phyloP scores from a whole-genome alignment of 306 rosid species.

The Trifolium pratense region DNA sequence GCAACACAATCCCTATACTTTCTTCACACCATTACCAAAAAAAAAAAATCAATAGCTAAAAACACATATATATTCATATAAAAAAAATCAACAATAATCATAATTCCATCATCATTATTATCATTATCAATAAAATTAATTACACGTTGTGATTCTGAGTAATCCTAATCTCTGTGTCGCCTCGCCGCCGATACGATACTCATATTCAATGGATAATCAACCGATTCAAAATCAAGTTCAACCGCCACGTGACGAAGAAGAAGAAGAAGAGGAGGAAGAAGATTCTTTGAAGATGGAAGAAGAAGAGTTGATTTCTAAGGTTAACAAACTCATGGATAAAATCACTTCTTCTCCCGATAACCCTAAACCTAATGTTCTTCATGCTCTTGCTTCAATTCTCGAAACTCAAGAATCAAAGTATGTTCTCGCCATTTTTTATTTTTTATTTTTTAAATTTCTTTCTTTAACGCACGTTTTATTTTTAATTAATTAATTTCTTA shows the following conservation, averaged over 20 bases:
- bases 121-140: neutral
- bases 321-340: slow-evolving; percentile 82
- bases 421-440: neutral
- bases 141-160: neutral
- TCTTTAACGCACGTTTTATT: too few relatives aligned
- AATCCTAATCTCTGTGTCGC: neutral
- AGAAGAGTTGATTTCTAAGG: slow-evolving; percentile 74
- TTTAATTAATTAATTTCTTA: neutral
- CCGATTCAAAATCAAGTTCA: slow-evolving; percentile 36
- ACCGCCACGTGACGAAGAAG: slow-evolving; percentile 60
- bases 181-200: slow-evolving; percentile 14
- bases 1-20: slow-evolving; percentile 6
- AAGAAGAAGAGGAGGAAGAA: slow-evolving; percentile 64
- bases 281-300: slow-evolving; percentile 64
- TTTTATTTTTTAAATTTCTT: neutral
- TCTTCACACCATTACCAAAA: neutral
- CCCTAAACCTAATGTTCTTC: slow-evolving; percentile 76
- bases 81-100: neutral
- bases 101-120: neutral
- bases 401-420: slow-evolving; percentile 83
- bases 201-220: slow-evolving; percentile 42
- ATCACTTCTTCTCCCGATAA: slow-evolving; percentile 72
- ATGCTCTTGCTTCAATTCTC: slow-evolving; percentile 85
- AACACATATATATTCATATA: neutral
- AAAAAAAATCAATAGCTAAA: too few relatives aligned